A percentile compares a stretch with the other conserved stretches of the same genome.
Evolutionary conservation across 2,329 filamentous ascomycete genomes (phyloP).

Genomic region (Xylariaceae sp.): DNA sequence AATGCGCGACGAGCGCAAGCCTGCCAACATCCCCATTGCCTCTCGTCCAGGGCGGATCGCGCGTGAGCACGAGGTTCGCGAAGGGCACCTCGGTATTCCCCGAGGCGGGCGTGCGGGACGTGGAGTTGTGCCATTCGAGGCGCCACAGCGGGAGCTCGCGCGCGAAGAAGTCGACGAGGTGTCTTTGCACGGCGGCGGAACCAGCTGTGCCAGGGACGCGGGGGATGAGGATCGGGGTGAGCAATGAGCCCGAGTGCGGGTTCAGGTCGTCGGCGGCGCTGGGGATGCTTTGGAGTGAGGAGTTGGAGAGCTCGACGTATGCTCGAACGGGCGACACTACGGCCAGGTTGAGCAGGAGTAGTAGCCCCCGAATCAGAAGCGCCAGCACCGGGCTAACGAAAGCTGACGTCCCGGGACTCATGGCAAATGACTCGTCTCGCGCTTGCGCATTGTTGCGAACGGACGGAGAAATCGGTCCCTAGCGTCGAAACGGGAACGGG

Average conservation of each 20-base stretch:
- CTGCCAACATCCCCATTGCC: constrained; percentile 68
- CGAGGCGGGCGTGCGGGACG: constrained; percentile 71
- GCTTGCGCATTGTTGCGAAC: constrained; percentile 4
- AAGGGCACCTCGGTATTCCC: constrained; percentile 71
- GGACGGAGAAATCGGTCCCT: too few relatives aligned
- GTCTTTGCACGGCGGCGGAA: constrained; percentile 64
- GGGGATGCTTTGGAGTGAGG: constrained; percentile 65
- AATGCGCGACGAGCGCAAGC: constrained; percentile 86
- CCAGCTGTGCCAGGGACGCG: constrained; percentile 84
- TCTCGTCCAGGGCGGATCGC: constrained; percentile 76
- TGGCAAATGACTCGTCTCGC: constrained; percentile 3
- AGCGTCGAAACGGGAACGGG: background rate
- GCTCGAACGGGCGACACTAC: constrained; percentile 23
- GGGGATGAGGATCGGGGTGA: constrained; percentile 81
- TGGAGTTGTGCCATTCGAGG: constrained; percentile 84
- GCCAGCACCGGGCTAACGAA: too few relatives aligned
- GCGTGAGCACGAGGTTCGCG: constrained; percentile 75
- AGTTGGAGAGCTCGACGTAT: constrained; percentile 62
- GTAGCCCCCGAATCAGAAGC: constrained; percentile 2
- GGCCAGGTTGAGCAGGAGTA: constrained; percentile 9
- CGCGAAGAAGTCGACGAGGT: constrained; percentile 80
- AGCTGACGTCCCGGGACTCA: constrained; percentile 7
- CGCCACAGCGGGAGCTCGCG: constrained; percentile 71
- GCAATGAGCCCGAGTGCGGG: constrained; percentile 66
- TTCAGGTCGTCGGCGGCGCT: constrained; percentile 72